Conservation (phyloP, 2,329 filamentous ascomycete genomes). For the Aspergillus pseudotamarii region DNA sequence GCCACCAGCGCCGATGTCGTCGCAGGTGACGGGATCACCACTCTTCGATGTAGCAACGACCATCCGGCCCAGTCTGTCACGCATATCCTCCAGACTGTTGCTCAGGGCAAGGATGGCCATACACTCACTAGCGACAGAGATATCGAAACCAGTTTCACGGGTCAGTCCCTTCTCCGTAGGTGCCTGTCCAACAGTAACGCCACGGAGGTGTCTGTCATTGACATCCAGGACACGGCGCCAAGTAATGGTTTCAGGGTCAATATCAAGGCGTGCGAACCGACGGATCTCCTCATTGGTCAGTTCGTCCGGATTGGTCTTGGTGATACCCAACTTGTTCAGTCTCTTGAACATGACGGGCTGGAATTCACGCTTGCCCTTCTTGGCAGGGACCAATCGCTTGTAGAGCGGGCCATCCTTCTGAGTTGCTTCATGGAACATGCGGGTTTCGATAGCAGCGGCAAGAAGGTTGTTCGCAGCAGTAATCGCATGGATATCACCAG, state of each 20-base stretch:
- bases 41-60: constrained; percentile 84
- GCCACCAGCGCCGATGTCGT: constrained; percentile 90
- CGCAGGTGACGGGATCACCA: constrained; percentile 92
- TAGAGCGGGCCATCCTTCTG: constrained; percentile 90
- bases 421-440: constrained; percentile 96
- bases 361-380: constrained; percentile 88
- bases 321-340: constrained; percentile 91
- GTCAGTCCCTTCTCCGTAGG: constrained; percentile 87
- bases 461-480: constrained; percentile 96
- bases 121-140: constrained; percentile 94
- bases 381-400: constrained; percentile 81
- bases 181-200: constrained; percentile 84
- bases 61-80: constrained; percentile 92
- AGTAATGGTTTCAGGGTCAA: constrained; percentile 95
- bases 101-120: constrained; percentile 97
- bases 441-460: constrained; percentile 93
- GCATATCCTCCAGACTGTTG: constrained; percentile 83
- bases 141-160: constrained; percentile 92
- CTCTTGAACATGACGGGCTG: constrained; percentile 89
- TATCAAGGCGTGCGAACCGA: constrained; percentile 90
- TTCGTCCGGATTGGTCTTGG: constrained; percentile 90
- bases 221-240: constrained; percentile 96
- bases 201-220: constrained; percentile 90
- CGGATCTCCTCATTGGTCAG: constrained; percentile 86
- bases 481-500: constrained; percentile 96